Percentiles rank a stretch among this genome's conserved stretches.
phyloP scores from a whole-genome alignment of 2,329 filamentous ascomycete species.

The Fusarium sp. region DNA sequence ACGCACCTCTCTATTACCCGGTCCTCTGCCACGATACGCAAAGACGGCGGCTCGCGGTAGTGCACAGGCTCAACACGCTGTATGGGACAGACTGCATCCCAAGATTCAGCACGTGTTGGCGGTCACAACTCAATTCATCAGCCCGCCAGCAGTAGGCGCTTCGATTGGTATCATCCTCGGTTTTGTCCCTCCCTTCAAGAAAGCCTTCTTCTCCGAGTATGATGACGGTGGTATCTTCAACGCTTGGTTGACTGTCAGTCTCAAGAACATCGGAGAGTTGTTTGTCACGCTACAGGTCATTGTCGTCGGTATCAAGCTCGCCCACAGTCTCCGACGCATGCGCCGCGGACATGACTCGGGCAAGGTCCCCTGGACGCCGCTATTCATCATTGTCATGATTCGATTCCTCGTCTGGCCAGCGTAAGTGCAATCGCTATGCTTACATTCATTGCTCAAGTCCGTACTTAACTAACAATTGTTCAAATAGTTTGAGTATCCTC shows the following conservation, averaged over 20 bases:
- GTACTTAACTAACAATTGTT: not conserved
- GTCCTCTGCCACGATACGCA: conserved; percentile 22
- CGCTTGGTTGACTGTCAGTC: conserved; percentile 29
- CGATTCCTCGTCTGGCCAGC: conserved; percentile 28
- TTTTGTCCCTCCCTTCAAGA: conserved; percentile 23
- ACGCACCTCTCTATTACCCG: conserved; percentile 24
- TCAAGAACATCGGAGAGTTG: conserved; percentile 33
- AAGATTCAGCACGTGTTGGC: conserved; percentile 17
- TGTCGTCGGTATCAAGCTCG: conserved; percentile 31
- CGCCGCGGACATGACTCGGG: conserved; percentile 22
- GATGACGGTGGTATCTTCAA: conserved; percentile 30
- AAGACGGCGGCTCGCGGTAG: conserved; percentile 15
- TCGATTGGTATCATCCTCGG: conserved; percentile 17
- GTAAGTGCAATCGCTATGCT: conserved; percentile 1
- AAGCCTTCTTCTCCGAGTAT: conserved; percentile 25
- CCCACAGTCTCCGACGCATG: conserved; percentile 33
- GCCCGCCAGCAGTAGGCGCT: conserved; percentile 21
- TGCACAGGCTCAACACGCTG: conserved; percentile 18
- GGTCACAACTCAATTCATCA: conserved; percentile 20
- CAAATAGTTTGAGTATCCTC: conserved; percentile 16
- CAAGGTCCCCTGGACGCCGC: conserved; percentile 11
- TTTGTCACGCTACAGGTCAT: conserved; percentile 32
- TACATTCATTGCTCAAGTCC: fast-evolving
- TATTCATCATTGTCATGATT: conserved; percentile 16
- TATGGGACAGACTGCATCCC: conserved; percentile 24